These are phyloP conservation scores for Castanea sativa DNA, from an alignment of 306 rosid genomes.

Conservation along the genomic window DNA sequence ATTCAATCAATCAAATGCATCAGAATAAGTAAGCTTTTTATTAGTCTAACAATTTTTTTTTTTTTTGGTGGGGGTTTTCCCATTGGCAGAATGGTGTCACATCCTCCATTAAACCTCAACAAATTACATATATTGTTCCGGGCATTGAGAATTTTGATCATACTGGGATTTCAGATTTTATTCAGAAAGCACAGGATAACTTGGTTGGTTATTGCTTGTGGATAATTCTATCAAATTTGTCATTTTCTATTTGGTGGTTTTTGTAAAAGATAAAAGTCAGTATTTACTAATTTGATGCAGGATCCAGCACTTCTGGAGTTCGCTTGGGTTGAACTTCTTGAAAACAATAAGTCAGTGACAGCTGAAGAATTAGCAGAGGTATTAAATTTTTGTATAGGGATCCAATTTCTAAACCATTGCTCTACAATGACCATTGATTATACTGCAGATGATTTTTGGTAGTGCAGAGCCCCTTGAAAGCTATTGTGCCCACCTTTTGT, in stretches of 20 bases:
- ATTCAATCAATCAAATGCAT: conserved; percentile 24
- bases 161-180: conserved; percentile 55
- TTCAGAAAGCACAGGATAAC: conserved; percentile 63
- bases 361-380: conserved; percentile 92
- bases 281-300: conserved; percentile 46
- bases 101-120: conserved; percentile 88
- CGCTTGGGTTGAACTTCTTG: conserved; percentile 97
- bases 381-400: conserved; percentile 17
- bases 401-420: conserved; percentile 16
- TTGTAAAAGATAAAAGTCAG: conserved; percentile 12
- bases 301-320: conserved; percentile 81
- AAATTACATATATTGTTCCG: conserved; percentile 86
- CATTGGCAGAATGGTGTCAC: conserved; percentile 71
- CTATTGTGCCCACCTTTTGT: conserved; percentile 83
- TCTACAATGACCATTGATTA: conserved; percentile 29
- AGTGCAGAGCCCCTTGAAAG: conserved; percentile 78
- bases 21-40: conserved; percentile 8
- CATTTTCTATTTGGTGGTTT: conserved; percentile 7
- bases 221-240: conserved; percentile 9
- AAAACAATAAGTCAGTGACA: conserved; percentile 72
- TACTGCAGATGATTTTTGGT: conserved; percentile 91
- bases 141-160: conserved; percentile 83
- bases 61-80: conserved; percentile 17
- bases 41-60: conserved; percentile 24
- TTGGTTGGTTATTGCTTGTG: conserved; percentile 56